Base-by-base conservation (phyloP, 2,329 filamentous ascomycete species). In the Alternaria sp. region DNA sequence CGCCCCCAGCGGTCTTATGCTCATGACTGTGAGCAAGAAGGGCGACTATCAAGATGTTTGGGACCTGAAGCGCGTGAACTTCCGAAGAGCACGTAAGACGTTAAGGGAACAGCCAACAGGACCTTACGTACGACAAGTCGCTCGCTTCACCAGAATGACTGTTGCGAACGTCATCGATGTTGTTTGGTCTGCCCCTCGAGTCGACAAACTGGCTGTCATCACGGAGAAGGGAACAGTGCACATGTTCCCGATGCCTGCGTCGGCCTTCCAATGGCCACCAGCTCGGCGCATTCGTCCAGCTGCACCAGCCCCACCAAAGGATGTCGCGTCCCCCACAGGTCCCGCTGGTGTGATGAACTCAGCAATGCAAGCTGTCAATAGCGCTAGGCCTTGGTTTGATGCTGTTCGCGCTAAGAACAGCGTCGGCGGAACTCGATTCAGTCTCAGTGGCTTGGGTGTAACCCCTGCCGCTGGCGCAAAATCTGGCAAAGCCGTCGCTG, bases 161-260 rank as follows among this genome's bases (percentile, higher is more conserved):
- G 91, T 95, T 52, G 93, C 96, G 4, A 91, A 92, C 57, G 93
- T 98, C 59, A 88, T 97, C 21, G 95, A 97, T 74, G 92, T 97
- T 45, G 89, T 90, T 4, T 99, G 96, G 96, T 91, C 91, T 2
- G 87, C 88, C 58, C 92, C 92, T 4, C 90, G 90, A 59, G 93
- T 92, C 21, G 92, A 97, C 75, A 90, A 92, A 62, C 83, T 96
- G 43, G 95, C 94, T 2, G 90, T 99, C 81, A 89, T 97, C 25
- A 98, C 96, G 1, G 93, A 97, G 74, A 92, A 94, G 70, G 93
- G 95, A n/a, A 99, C 96, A 9, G 90, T 97, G 11, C 96, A 99
- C 80, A 87, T 98, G 46, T 90, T 97, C 68, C 92, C 97, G 69
- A 88, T 98, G 79, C 93, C 93, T 9, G 86, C 88, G 49, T 91